Percentiles rank a stretch among this genome's conserved stretches.
These are phyloP conservation scores for Lodderomyces orthopsilosis DNA, from an alignment of 1,139 yeast species.

Conservation along the genomic window DNA sequence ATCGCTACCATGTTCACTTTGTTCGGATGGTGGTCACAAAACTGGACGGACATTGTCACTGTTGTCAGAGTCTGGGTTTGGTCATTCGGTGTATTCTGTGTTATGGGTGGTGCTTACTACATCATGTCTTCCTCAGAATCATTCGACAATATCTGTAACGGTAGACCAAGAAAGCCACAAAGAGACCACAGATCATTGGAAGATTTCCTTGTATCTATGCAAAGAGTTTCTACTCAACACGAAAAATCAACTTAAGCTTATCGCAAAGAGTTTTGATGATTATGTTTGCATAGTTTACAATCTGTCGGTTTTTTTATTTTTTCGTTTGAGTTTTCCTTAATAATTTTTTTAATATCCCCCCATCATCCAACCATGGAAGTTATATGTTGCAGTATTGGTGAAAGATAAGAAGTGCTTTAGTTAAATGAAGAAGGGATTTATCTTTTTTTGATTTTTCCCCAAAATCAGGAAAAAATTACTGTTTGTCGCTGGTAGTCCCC, in stretches of 20 bases:
- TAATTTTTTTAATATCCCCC: neutral
- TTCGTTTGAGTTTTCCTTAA: neutral
- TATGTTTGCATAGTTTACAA: neutral
- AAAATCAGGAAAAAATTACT: neutral
- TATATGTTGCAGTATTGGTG: neutral
- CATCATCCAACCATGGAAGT: neutral
- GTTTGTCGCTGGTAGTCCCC: slow-evolving; percentile 1
- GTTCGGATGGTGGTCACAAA: slow-evolving; percentile 98
- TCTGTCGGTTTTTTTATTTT: neutral
- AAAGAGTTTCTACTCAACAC: slow-evolving; percentile 97
- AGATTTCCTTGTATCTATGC: slow-evolving; percentile 96
- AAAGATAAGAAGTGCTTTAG: neutral
- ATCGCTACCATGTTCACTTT: slow-evolving; percentile 86
- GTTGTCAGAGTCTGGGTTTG: slow-evolving; percentile 91
- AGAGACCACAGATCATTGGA: slow-evolving; percentile 79
- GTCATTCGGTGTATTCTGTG: slow-evolving; percentile 96
- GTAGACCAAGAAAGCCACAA: slow-evolving; percentile 68
- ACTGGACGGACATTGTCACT: slow-evolving; percentile 95
- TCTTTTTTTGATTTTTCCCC: neutral
- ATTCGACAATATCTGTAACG: slow-evolving; percentile 93
- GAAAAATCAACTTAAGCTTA: slow-evolving; percentile 57
- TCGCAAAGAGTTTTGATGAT: neutral
- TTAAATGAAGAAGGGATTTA: neutral
- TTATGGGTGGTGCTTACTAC: slow-evolving; percentile 96
- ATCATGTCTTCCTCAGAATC: slow-evolving; percentile 82